Evolutionary conservation across 2,329 filamentous ascomycete genomes (phyloP), one percentile per base, ranked within the genome.

Genomic region (Metarhizium robertsii): DNA sequence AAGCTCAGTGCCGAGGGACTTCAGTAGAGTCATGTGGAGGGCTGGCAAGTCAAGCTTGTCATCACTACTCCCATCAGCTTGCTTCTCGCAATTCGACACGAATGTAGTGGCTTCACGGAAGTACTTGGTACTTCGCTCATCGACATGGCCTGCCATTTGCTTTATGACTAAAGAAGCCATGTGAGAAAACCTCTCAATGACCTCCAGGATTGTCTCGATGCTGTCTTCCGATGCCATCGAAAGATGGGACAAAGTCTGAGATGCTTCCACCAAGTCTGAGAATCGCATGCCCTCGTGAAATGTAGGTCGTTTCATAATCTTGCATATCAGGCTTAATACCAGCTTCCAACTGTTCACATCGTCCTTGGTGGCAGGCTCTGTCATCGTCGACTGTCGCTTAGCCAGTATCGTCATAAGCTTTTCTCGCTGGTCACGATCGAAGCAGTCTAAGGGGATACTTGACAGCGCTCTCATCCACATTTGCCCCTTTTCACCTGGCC

Each of bases 281-380:
- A 75, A 81, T 1, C 57, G 62, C 67, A 80, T 73, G 0, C 65
- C 69, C 59, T 77, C 68, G 59, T 81, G 78, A 55, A 79, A 79
- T 0, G 77, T 79, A 0, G 79, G 72, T n/a, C 72, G 71, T 5
- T 66, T 64, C 73, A 80, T 79, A 29, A 81, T 65, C 61, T 78
- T 81, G 2, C 72, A 64, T 59, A 75, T 72, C 50, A 83, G 61
- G 20, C 73, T 70, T 6, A 82, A 65, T 5, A 77, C 61, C 10
- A 68, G 56, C 52, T 67, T 71, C 68, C 71, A 74, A 10, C 64
- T 60, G 10, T 66, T 60, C 2, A 66, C 38, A 4, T 66, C 58
- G 3, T 67, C 52, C 25, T 61, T 59, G 32, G 64, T 65, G 2
- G 62, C 63, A 4, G 61, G 54, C 43, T 67, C 65, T 6, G 57